Conservation (phyloP, 2,329 filamentous ascomycete species). For the Arthrobotrys musiformis region DNA sequence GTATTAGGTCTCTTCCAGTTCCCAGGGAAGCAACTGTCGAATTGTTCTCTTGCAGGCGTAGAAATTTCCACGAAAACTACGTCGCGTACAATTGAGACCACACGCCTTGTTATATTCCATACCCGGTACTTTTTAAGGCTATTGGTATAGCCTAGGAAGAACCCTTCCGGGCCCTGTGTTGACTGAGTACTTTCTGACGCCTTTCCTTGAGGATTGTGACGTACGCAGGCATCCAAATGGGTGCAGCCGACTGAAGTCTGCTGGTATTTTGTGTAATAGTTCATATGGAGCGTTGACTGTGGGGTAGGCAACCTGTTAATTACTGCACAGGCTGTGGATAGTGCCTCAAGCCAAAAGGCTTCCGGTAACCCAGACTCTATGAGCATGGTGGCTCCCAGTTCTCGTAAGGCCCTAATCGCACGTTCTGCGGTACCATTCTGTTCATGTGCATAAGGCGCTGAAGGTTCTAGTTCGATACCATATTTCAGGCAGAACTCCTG, state of each 20-base stretch:
- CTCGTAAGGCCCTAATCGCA: background rate
- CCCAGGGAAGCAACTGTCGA: background rate
- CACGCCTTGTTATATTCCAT: background rate
- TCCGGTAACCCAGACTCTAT: background rate
- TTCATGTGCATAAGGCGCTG: background rate
- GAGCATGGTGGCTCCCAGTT: background rate
- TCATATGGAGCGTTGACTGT: too few species aligned
- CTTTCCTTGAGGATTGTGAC: background rate
- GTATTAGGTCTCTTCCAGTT: background rate
- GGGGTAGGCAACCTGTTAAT: background rate
- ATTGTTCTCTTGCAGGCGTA: background rate
- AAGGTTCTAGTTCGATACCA: conserved; percentile 53
- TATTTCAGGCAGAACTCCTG: background rate
- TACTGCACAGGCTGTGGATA: background rate
- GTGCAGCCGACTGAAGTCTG: too few species aligned
- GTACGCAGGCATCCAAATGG: too few species aligned
- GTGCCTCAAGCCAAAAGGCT: background rate
- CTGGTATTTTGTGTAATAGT: too few species aligned
- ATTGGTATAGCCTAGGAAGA: background rate
- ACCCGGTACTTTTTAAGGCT: background rate
- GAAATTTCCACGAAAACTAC: background rate
- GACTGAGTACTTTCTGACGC: background rate
- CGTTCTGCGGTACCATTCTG: background rate
- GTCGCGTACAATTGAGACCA: background rate
- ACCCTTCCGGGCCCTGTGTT: background rate